These are phyloP conservation scores for Phytophthora palmivora DNA, from an alignment of 352 stramenopile species.

Conservation along the genomic window DNA sequence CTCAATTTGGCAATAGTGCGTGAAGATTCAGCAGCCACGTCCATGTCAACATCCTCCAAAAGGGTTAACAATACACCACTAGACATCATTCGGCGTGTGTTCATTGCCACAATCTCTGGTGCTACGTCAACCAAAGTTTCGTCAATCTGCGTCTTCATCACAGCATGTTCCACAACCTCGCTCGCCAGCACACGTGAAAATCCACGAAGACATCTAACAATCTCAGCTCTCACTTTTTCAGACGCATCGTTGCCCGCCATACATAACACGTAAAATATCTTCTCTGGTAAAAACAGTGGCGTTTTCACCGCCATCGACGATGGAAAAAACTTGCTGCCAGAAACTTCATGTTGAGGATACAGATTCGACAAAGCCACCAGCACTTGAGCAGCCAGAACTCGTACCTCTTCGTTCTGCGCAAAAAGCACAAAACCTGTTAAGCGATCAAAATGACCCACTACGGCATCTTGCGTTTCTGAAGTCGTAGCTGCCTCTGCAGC, in stretches of 20 bases:
- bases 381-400: constrained; percentile 43
- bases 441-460: constrained; percentile 41
- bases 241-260: constrained; percentile 48
- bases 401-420: constrained; percentile 35
- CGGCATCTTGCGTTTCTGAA: neutral
- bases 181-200: constrained; percentile 29
- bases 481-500: neutral
- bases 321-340: constrained; percentile 35
- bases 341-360: constrained; percentile 33
- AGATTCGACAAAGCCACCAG: constrained; percentile 37
- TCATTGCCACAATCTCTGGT: constrained; percentile 40
- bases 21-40: constrained; percentile 59
- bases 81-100: constrained; percentile 65
- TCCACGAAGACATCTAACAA: constrained; percentile 45
- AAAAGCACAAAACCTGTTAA: constrained; percentile 45
- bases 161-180: constrained; percentile 45
- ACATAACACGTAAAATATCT: constrained; percentile 54
- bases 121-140: constrained; percentile 55
- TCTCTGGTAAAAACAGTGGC: constrained; percentile 42
- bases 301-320: constrained; percentile 2
- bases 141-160: constrained; percentile 62
- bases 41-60: constrained; percentile 53
- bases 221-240: constrained; percentile 41
- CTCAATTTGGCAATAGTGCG: constrained; percentile 49
- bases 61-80: constrained; percentile 67